phyloP scores from a whole-genome alignment of 257 asterid species.

The Solanum clarkiae region DNA sequence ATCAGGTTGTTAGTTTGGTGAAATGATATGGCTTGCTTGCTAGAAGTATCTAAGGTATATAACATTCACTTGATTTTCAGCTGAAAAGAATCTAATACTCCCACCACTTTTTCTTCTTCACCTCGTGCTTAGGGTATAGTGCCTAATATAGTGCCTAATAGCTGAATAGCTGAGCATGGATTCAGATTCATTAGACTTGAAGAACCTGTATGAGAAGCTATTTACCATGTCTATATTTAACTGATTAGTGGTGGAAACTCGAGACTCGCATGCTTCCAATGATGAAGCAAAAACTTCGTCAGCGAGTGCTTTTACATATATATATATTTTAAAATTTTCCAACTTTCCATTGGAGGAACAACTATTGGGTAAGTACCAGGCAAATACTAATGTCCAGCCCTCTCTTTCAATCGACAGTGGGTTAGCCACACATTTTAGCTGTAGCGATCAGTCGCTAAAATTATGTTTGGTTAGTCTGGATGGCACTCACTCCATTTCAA shows the following conservation, averaged over 20 bases:
- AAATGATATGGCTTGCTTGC: neutral
- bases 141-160: neutral
- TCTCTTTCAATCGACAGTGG: neutral
- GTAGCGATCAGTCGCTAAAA: neutral
- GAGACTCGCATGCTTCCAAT: neutral
- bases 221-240: neutral
- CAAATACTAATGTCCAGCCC: neutral
- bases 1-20: neutral
- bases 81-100: neutral
- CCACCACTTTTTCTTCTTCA: neutral
- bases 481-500: neutral
- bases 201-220: neutral
- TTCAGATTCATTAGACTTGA: neutral
- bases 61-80: neutral
- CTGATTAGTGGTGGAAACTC: neutral
- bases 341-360: neutral
- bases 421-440: neutral
- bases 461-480: neutral
- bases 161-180: neutral
- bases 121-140: neutral
- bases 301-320: neutral
- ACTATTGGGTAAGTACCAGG: neutral
- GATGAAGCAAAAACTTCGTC: neutral
- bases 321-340: neutral
- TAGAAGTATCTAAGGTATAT: neutral